Base-by-base conservation (phyloP, 805 yeast species). In the Yamadazyma insecticola region DNA sequence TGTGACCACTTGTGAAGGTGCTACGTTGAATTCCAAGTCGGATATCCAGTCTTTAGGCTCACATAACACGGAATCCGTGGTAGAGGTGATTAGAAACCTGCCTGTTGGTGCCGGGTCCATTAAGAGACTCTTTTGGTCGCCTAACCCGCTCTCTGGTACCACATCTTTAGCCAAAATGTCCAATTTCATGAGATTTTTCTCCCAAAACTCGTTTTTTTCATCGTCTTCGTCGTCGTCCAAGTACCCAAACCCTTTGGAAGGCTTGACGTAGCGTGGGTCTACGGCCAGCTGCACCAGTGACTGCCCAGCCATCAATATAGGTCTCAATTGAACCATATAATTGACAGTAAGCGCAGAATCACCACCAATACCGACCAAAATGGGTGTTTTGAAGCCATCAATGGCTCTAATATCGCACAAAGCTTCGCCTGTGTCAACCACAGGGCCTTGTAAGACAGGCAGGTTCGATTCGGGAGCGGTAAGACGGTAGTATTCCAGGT, bases 201-300 rank as follows among this genome's bases (percentile, higher is more conserved):
- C 29, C 48, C 48, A 44, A 26, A 41, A 45, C 13, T 30, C 26
- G 9, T 9, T 6, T 28, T 36, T 26, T 17, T 14, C 43, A 16
- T 34, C 33, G 13, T 30, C 33, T 11, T 35, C 41, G 2, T 44
- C 23, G 10, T 40, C 28, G 18, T 49, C 55, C 9, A 56, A 31
- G 33, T 43, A 57, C 1, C 64, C 64, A 36, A 55, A 58, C 3
- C 64, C 64, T 22, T 33, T 37, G 8, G 30, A 36, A 2, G 59
- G 57, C 28, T 44, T 52, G 5, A 20, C 24, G 29, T 50, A 50
- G n/a, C n/a, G n/a, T n/a, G n/a, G n/a, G n/a, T n/a, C n/a, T n/a
- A n/a, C 11, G 10, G 22, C 10, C 22, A 19, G 22, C 8, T 23
- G 13, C 21, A 9, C 11, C 7, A 8, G 19, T 15, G 11, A 15